Evolutionary conservation across 1,284 basidiomycete species (phyloP).

Genomic region (Leccinum angustisporum): DNA sequence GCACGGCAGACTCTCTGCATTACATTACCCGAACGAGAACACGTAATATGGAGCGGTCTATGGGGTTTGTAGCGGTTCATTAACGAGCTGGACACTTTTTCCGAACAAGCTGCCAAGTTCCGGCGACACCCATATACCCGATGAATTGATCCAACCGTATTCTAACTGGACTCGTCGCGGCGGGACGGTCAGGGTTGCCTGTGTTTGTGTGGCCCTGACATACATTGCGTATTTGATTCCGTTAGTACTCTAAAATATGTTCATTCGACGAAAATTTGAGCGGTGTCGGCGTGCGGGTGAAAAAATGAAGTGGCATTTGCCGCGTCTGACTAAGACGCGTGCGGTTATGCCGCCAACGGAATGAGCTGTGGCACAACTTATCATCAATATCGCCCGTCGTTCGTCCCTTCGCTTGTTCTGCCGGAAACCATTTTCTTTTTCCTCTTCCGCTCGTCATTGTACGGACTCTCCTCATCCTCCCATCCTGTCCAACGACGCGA

Average conservation of each 20-base stretch:
- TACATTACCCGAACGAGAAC: neutral
- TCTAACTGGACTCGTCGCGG: too few relatives aligned
- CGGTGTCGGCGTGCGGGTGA: neutral
- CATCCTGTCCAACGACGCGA: constrained; percentile 8
- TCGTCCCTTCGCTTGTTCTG: constrained; percentile 15
- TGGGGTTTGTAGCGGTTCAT: neutral
- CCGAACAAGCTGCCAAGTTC: neutral
- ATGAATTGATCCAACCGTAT: too few relatives aligned
- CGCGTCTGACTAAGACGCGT: constrained; percentile 35
- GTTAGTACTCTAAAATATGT: neutral
- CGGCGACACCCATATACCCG: neutral
- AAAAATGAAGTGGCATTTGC: constrained; percentile 23
- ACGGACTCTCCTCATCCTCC: constrained; percentile 8
- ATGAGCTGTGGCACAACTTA: constrained; percentile 10
- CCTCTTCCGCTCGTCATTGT: constrained; percentile 6
- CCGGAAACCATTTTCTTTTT: constrained; percentile 28
- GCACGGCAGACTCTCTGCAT: neutral
- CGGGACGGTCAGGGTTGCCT: neutral
- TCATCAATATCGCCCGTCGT: constrained; percentile 1
- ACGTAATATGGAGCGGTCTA: neutral
- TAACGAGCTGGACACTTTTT: neutral
- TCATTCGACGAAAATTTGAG: neutral
- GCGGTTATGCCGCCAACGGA: constrained; percentile 8
- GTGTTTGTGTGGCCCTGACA: neutral
- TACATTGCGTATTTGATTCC: constrained; percentile 8